Evolutionary conservation across 2,329 filamentous ascomycete species (phyloP).

Genomic region (Hymenoscyphus occultus): DNA sequence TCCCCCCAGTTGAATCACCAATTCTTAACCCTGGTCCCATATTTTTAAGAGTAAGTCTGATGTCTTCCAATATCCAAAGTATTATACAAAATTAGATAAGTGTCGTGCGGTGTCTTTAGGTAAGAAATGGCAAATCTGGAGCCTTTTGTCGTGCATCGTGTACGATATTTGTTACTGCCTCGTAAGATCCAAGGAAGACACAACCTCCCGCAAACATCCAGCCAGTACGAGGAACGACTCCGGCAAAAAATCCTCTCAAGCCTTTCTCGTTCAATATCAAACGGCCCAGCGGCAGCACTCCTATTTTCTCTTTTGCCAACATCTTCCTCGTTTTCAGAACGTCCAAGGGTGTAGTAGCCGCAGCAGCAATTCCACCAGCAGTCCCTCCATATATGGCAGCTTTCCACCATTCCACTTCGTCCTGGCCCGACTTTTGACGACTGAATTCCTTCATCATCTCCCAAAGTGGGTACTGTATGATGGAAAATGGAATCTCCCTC

Average conservation of each 20-base stretch:
- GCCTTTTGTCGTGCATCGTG: background rate
- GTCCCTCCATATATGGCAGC: constrained; percentile 75
- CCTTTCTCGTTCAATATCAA: constrained; percentile 65
- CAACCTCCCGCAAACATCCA: constrained; percentile 96
- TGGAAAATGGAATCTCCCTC: constrained; percentile 94
- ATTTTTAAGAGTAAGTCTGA: background rate
- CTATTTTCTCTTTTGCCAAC: constrained; percentile 70
- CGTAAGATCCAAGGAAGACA: constrained; percentile 91
- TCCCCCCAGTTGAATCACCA: background rate
- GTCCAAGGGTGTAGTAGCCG: constrained; percentile 86
- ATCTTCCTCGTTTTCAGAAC: constrained; percentile 97
- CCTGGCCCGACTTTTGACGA: constrained; percentile 41
- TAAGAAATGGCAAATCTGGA: background rate
- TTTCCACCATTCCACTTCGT: constrained; percentile 42
- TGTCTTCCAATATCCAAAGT: background rate
- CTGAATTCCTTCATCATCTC: constrained; percentile 82
- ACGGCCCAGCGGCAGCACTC: constrained; percentile 56
- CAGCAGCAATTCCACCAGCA: constrained; percentile 82
- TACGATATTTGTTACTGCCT: constrained; percentile 71
- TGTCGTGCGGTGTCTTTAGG: background rate
- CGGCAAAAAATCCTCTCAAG: constrained; percentile 67
- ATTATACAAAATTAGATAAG: background rate
- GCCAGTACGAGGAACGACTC: constrained; percentile 76
- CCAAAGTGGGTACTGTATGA: constrained; percentile 97
- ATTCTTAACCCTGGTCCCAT: no score